Percentiles rank a stretch among this genome's conserved stretches.
These are phyloP conservation scores for Kodamaea kakaduensis DNA, from an alignment of 805 yeast species.

Conservation along the genomic window DNA sequence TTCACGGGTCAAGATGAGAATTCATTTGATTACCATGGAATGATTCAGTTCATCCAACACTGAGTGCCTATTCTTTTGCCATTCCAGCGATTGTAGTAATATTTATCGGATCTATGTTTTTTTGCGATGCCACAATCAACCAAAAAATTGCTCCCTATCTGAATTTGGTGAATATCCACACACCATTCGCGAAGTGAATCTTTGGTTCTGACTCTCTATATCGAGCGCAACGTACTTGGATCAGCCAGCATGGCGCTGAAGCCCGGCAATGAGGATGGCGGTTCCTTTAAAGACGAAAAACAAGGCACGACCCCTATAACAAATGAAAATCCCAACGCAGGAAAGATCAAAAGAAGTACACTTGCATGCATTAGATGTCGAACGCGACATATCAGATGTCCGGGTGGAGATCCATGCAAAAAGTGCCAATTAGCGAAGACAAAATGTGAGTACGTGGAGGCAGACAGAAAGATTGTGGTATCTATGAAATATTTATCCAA, in stretches of 20 bases:
- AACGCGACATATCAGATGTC: conserved; percentile 69
- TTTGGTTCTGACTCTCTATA: too few relatives aligned
- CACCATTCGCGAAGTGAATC: too few relatives aligned
- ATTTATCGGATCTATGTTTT: neutral
- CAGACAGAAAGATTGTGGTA: conserved; percentile 67
- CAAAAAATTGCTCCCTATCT: neutral
- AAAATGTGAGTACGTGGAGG: conserved; percentile 67
- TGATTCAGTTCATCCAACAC: too few relatives aligned
- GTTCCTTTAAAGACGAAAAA: conserved; percentile 1
- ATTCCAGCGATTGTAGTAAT: neutral
- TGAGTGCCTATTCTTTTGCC: too few relatives aligned
- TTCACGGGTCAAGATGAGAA: too few relatives aligned
- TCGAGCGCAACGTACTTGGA: too few relatives aligned
- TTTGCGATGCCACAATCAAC: neutral
- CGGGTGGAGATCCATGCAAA: conserved; percentile 71
- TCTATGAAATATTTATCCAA: conserved; percentile 66
- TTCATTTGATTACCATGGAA: too few relatives aligned
- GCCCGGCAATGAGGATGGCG: neutral
- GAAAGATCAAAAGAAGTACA: conserved; percentile 29
- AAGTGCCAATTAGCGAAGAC: conserved; percentile 55
- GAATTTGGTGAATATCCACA: neutral
- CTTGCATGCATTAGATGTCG: conserved; percentile 63
- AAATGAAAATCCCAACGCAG: neutral
- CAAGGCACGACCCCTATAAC: too few relatives aligned
- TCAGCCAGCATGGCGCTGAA: too few relatives aligned